A percentile compares a stretch with the other conserved stretches of the same genome.
Conservation (phyloP, 495 filamentous ascomycete species). For the Hypoxylon trugodes region DNA sequence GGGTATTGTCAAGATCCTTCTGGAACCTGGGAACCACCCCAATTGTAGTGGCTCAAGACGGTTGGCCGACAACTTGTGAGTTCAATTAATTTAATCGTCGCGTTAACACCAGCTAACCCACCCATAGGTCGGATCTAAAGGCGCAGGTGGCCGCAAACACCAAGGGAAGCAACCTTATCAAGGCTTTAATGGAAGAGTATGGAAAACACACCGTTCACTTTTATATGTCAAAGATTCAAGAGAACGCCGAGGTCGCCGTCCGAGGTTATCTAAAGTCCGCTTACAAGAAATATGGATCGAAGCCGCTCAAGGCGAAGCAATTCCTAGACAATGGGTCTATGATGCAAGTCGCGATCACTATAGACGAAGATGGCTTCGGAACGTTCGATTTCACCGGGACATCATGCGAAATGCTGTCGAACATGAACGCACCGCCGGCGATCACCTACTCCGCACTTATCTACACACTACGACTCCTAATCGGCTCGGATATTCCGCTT, state of each 20-base stretch:
- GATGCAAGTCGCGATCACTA: constrained; percentile 31
- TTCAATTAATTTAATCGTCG: constrained; percentile 66
- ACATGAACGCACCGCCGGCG: constrained; percentile 94
- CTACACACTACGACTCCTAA: constrained; percentile 91
- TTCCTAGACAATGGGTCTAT: constrained; percentile 82
- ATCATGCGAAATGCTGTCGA: constrained; percentile 90
- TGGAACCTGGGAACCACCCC: constrained; percentile 84
- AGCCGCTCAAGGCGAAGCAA: constrained; percentile 69
- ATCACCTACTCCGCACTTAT: constrained; percentile 96
- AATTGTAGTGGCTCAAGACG: constrained; percentile 91
- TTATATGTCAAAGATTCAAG: constrained; percentile 94
- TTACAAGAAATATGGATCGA: constrained; percentile 75
- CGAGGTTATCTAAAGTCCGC: constrained; percentile 82
- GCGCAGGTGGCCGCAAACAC: constrained; percentile 96
- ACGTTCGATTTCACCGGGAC: constrained; percentile 71
- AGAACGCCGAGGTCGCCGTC: constrained; percentile 87
- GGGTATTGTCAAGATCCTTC: constrained; percentile 82
- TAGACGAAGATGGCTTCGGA: constrained; percentile 31
- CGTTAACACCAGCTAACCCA: constrained; percentile 65
- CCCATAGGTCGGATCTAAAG: constrained; percentile 77
- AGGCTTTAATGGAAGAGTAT: constrained; percentile 84
- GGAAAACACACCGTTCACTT: constrained; percentile 89
- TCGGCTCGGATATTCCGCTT: constrained; percentile 90
- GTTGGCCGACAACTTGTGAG: constrained; percentile 84
- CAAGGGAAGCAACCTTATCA: constrained; percentile 92